phyloP scores from a whole-genome alignment of 2,329 filamentous ascomycete species.

The Sporothrix brunneoviolacea region DNA sequence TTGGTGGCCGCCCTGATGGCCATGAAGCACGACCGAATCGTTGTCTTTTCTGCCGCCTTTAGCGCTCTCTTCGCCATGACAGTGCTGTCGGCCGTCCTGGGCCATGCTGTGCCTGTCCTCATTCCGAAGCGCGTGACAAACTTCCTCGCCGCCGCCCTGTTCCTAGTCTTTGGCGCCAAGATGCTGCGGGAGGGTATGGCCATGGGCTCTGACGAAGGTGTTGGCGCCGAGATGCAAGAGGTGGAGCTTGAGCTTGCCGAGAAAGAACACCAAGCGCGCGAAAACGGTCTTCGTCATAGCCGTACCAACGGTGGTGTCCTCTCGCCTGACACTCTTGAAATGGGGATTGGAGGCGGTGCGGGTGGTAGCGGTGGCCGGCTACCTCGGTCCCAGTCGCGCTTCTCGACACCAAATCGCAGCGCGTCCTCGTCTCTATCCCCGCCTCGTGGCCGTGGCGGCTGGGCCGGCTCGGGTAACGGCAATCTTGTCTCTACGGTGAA shows the following conservation, averaged over 20 bases:
- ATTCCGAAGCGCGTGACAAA: constrained; percentile 89
- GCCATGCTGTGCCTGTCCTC: constrained; percentile 83
- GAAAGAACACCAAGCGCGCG: constrained; percentile 72
- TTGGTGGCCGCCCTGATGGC: constrained; percentile 96
- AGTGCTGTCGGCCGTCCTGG: constrained; percentile 82
- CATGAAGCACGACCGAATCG: constrained; percentile 90
- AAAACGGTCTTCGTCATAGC: constrained; percentile 58
- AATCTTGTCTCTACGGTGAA: constrained; percentile 47
- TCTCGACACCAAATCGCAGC: constrained; percentile 74
- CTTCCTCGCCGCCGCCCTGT: constrained; percentile 75
- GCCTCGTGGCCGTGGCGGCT: constrained; percentile 45
- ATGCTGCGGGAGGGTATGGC: constrained; percentile 79
- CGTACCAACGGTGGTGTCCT: constrained; percentile 39
- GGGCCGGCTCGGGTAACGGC: constrained; percentile 32
- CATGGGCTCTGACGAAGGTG: constrained; percentile 85
- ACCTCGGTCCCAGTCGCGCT: constrained; percentile 65
- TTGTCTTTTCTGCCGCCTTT: constrained; percentile 95
- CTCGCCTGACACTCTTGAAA: constrained; percentile 72
- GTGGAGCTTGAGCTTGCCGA: constrained; percentile 91
- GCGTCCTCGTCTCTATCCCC: constrained; percentile 75
- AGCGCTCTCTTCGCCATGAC: constrained; percentile 91
- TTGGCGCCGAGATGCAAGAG: constrained; percentile 95
- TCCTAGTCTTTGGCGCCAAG: constrained; percentile 82
- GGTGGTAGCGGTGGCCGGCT: constrained; percentile 39
- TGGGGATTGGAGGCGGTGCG: constrained; percentile 54